Evolutionary conservation across 2,329 filamentous ascomycete genomes (phyloP), one percentile per base, ranked within the genome.

Genomic region (Aspergillus ochraceus): DNA sequence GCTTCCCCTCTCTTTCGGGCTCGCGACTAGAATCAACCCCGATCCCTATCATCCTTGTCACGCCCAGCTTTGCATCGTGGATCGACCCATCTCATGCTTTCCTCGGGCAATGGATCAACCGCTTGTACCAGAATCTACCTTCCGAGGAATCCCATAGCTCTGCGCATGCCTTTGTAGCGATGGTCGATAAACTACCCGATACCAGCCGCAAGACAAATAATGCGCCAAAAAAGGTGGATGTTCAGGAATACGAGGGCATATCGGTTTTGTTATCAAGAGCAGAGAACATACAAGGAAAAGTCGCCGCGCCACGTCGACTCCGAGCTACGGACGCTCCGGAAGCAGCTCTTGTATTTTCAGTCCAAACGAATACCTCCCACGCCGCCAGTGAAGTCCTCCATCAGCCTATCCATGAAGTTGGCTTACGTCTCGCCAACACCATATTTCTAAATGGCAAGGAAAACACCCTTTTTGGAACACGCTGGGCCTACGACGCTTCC

Each of bases 361-460:
- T 72, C 24, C 62, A 64, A 36, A 55, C 61, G 17, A 30, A 53
- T 10, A 32, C 46, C 17, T n/a, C 55, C 17, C 46, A 63, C 39
- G 32, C 14, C 4, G 22, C 52, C 26, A 53, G 52, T 20, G 52
- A 55, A 49, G 20, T 26, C 45, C 45, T 49, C 36, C 56, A 50
- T 54, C 29, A 55, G 12, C 30, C 60, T 10, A 57, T 66, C 11
- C 66, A 76, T 54, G 71, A 77, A 53, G 60, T 79, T 46, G 76
- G 76, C 45, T 54, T 79, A 26, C 75, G 74, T n/a, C 70, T 78
- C 26, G 74, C 76, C 36, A 76, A 78, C 50, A 79, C 77, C 1
- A 66, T 79, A 10, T 79, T 79, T 49, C 54, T 75, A 39, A 78
- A 78, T 59, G 76, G 76, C 10, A 75, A 72, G n/a, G 74, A 77